Conservation (phyloP, 2,329 filamentous ascomycete species). For the Aspergillus sp. region DNA sequence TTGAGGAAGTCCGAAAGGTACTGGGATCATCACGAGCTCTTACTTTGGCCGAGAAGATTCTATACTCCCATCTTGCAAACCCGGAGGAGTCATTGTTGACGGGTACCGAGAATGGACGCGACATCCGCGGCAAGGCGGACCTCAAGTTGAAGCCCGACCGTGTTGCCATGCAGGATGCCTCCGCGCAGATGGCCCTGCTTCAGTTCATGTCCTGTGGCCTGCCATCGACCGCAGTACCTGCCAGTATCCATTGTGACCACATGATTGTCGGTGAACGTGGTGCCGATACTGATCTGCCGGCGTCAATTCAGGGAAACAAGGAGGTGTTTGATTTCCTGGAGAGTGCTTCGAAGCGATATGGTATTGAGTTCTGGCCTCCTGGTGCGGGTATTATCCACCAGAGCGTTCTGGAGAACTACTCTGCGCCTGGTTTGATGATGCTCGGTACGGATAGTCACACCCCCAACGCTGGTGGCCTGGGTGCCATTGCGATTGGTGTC, state of each 20-base stretch:
- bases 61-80: conserved; percentile 92
- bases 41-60: conserved; percentile 95
- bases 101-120: conserved; percentile 77
- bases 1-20: conserved; percentile 72
- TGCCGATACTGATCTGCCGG: conserved; percentile 78
- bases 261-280: conserved; percentile 95
- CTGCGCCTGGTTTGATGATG: conserved; percentile 97
- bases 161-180: conserved; percentile 98
- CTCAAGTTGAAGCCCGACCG: conserved; percentile 96
- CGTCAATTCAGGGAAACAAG: conserved; percentile 86
- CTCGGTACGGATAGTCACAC: conserved; percentile 96
- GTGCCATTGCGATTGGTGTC: conserved; percentile 92
- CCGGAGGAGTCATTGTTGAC: conserved; percentile 83
- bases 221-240: conserved; percentile 84
- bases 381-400: conserved; percentile 97
- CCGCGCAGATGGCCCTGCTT: conserved; percentile 94
- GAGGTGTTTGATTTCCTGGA: conserved; percentile 98
- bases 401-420: conserved; percentile 96
- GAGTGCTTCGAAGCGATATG: conserved; percentile 85
- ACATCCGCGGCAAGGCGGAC: conserved; percentile 84
- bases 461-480: conserved; percentile 92
- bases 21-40: conserved; percentile 65
- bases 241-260: conserved; percentile 98
- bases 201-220: conserved; percentile 99
- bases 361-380: conserved; percentile 93